Evolutionary conservation across 345 rosid species (phyloP).

Genomic region (Limnanthes douglasii): DNA sequence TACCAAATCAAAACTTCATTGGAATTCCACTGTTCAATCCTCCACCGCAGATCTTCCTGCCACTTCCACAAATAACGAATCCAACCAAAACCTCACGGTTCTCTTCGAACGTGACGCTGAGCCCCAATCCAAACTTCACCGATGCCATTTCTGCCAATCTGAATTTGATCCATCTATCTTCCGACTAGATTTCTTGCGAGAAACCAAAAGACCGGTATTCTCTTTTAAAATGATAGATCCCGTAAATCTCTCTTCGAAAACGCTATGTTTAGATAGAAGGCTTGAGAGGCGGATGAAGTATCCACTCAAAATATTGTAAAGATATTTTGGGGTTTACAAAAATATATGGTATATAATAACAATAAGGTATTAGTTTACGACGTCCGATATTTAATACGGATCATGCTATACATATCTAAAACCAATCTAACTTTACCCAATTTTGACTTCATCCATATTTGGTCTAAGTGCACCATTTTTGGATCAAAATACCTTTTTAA

Average conservation of each 20-base stretch:
- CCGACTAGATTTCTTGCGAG: constrained; percentile 17
- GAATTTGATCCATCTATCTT: constrained; percentile 18
- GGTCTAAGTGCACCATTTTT: no score
- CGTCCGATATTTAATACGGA: no score
- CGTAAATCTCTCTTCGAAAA: constrained; percentile 46
- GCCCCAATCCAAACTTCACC: constrained; percentile 9
- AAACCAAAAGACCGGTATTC: constrained; percentile 8
- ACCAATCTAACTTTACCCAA: no score
- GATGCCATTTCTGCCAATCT: constrained; percentile 7
- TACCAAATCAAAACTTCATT: no score
- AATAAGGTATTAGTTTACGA: no score
- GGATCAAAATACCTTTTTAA: no score
- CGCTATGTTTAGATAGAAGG: constrained; percentile 38
- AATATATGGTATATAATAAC: no score
- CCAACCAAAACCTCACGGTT: constrained; percentile 21
- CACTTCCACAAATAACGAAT: constrained; percentile 23
- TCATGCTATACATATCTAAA: no score
- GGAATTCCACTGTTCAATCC: constrained; percentile 24
- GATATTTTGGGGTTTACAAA: no score
- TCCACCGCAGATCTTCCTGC: constrained; percentile 29
- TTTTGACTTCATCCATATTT: no score
- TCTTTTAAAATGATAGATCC: constrained; percentile 17
- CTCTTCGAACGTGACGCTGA: constrained; percentile 10
- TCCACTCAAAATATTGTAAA: no score
- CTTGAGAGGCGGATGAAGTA: no score